Percentiles rank a stretch among this genome's conserved stretches.
Evolutionary conservation across 257 asterid genomes (phyloP).

Genomic region (Lycium barbarum): DNA sequence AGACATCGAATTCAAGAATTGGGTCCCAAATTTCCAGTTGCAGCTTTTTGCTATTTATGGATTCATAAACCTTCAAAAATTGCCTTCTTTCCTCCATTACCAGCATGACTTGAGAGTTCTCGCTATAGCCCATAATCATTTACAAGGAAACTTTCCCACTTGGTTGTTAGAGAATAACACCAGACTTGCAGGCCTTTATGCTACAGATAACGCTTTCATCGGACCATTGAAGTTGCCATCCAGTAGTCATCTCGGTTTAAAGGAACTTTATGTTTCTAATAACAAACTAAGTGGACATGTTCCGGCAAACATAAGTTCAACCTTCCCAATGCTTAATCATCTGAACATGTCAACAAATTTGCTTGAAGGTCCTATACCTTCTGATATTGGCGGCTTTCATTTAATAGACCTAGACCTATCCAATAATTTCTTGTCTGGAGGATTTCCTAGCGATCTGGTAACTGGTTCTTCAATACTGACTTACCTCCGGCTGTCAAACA

Average conservation of each 20-base stretch:
- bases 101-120: conserved; percentile 32
- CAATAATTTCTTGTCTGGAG: not conserved
- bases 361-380: not conserved
- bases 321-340: not conserved
- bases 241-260: not conserved
- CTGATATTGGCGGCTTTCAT: not conserved
- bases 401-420: accelerated
- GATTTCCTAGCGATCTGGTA: not conserved
- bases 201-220: not conserved
- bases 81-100: not conserved
- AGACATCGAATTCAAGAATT: not conserved
- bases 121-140: not conserved
- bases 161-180: conserved; percentile 22
- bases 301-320: not conserved
- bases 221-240: not conserved
- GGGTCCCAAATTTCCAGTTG: conserved; percentile 22
- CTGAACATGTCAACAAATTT: not conserved
- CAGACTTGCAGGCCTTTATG: not conserved
- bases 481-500: conserved; percentile 16
- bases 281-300: not conserved
- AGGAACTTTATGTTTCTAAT: not conserved
- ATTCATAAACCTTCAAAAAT: not conserved
- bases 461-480: not conserved
- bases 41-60: not conserved
- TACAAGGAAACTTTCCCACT: conserved; percentile 13